These are phyloP conservation scores for Psilocybe tampanensis DNA, from an alignment of 768 basidiomycete genomes.

Conservation along the genomic window DNA sequence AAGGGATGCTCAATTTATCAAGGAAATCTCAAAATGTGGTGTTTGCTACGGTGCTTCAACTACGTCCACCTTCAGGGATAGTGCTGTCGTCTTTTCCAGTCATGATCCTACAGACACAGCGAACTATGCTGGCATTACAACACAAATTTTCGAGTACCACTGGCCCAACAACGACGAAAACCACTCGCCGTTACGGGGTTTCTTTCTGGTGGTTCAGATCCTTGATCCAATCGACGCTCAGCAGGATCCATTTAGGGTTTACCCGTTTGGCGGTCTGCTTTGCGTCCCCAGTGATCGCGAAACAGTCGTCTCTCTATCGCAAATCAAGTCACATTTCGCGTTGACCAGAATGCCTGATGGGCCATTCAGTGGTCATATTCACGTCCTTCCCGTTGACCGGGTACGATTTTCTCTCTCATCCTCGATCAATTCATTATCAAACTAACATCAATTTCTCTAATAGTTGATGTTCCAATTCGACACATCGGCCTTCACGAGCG, in stretches of 20 bases:
- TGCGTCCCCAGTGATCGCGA: not conserved
- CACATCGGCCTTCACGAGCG: not conserved
- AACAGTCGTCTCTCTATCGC: not conserved
- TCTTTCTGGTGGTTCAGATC: not conserved
- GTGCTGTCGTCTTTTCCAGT: slow-evolving; percentile 5
- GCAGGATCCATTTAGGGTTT: not conserved
- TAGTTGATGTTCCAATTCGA: not conserved
- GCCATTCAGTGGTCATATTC: not conserved
- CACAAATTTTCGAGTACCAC: not conserved
- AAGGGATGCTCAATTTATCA: not conserved
- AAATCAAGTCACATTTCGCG: slow-evolving; percentile 7
- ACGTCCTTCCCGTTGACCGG: slow-evolving; percentile 12
- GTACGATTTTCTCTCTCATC: not conserved
- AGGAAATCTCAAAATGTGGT: slow-evolving; percentile 4
- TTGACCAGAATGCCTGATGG: slow-evolving; percentile 3
- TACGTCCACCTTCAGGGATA: not conserved
- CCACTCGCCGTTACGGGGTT: not conserved
- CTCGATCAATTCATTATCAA: not conserved
- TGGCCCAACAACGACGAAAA: not conserved
- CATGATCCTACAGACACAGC: not conserved
- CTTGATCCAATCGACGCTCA: not conserved
- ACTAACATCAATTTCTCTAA: not conserved
- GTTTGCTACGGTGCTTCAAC: slow-evolving; percentile 4
- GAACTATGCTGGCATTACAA: not conserved
- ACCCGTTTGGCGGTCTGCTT: slow-evolving; percentile 9